Evolutionary conservation across 352 stramenopile genomes (phyloP), one percentile per base, ranked within the genome.

Genomic region (Phytophthora pluvialis): DNA sequence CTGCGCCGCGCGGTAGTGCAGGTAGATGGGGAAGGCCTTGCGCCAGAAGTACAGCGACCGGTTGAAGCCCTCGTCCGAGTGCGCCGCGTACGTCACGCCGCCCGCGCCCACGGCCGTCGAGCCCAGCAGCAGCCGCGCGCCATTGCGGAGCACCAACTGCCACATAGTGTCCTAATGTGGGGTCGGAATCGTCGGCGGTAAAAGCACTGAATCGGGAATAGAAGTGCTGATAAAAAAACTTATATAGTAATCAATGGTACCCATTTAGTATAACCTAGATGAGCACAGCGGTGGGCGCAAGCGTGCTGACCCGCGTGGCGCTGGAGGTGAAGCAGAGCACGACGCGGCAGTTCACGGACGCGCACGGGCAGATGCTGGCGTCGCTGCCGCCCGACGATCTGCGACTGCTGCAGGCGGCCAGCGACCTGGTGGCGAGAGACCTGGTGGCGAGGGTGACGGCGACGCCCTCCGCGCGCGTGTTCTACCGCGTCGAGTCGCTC

Each of bases 21-120:
- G 44, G 65, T 96, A 96, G 64, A 94, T 92, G 38, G 88, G 88
- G 70, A 96, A 92, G 10, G 85, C 88, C 63, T 93, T 91, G 60
- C 86, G 81, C 83, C 87, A 96, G 65, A 96, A 96, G 75, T 89
- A 92, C 3, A 94, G 61, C 13, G 85, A 94, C 5, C 88, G 82
- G 21, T 71, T 67, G 66, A 96, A 93, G 38, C 88, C 88, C 53
- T 96, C 88, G 58, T 96, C 86, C 16, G 71, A 78, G 26, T 93
- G 72, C 15, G 80, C 67, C 16, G 86, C 73, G 64, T 86, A 86
- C 38, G 83, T 75, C 9, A 90, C 72, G 45, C 80, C 80, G 7
- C 75, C 72, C 1, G 74, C 60, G 16, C 79, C 74, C 7, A 69
- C 71, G 11, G 73, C 81, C 18, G 79, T 80, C 29, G 81, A 83